phyloP scores from a whole-genome alignment of 305 asterid species.

The Fraxinus albicans region DNA sequence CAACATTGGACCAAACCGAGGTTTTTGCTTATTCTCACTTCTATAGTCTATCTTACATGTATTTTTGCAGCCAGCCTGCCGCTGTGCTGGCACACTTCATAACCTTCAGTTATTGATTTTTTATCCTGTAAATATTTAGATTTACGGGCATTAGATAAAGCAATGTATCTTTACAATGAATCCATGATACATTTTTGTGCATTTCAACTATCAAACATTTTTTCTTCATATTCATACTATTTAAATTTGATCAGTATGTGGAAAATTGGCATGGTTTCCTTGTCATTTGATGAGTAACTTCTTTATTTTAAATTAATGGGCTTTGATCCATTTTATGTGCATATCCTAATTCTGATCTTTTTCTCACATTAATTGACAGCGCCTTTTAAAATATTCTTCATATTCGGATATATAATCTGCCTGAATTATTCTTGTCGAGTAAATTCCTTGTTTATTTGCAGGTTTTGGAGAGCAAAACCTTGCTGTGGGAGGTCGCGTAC shows the following conservation, averaged over 20 bases:
- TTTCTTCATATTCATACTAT: neutral
- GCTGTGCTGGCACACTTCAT: slow-evolving; percentile 21
- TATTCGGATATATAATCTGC: neutral
- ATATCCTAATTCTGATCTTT: neutral
- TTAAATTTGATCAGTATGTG: neutral
- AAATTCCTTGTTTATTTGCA: slow-evolving; percentile 20
- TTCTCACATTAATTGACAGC: neutral
- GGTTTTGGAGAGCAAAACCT: slow-evolving; percentile 74
- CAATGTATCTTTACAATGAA: neutral
- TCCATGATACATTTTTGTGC: slow-evolving; percentile 12
- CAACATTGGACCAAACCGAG: slow-evolving; percentile 62
- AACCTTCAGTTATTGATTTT: slow-evolving; percentile 2
- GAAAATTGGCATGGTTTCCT: neutral
- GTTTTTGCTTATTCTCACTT: slow-evolving; percentile 28
- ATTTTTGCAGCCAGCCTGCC: neutral
- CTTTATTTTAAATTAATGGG: neutral
- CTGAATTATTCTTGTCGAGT: neutral
- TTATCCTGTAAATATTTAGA: neutral
- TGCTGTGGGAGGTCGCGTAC: slow-evolving; percentile 51
- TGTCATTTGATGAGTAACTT: neutral
- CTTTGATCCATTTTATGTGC: neutral
- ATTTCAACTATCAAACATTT: neutral
- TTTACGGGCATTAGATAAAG: slow-evolving; percentile 12
- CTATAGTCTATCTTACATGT: neutral
- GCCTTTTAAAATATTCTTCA: neutral